Percentiles rank a stretch among this genome's conserved stretches.
Evolutionary conservation across 1,284 basidiomycete species (phyloP).

Genomic region (Ceratobasidium sp.): DNA sequence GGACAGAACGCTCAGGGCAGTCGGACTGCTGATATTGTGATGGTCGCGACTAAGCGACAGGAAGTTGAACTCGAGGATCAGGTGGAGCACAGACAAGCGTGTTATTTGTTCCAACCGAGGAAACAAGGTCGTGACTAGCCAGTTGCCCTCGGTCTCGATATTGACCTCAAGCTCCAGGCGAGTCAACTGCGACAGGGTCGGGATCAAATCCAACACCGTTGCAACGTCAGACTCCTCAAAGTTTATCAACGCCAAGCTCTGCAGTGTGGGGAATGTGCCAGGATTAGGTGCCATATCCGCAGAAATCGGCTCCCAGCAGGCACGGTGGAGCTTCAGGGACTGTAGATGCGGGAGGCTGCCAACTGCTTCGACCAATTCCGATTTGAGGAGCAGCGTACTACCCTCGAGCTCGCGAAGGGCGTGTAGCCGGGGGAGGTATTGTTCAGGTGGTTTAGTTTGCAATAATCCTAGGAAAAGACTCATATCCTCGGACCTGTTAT

Average conservation of each 20-base stretch:
- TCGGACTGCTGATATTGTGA: neutral
- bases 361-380: neutral
- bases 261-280: neutral
- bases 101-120: conserved; percentile 1
- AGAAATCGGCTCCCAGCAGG: neutral
- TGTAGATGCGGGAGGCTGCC: neutral
- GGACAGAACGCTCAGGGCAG: neutral
- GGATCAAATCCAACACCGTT: neutral
- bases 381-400: neutral
- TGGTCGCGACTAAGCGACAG: neutral
- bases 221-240: neutral
- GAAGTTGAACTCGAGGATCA: neutral
- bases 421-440: neutral
- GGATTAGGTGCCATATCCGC: neutral
- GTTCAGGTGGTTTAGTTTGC: neutral
- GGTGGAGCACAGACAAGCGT: neutral
- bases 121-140: neutral
- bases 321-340: neutral
- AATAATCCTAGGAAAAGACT: neutral
- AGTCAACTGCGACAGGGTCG: neutral
- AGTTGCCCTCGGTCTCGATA: neutral
- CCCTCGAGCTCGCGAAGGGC: neutral
- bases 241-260: neutral
- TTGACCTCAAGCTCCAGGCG: neutral
- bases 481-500: neutral